Base-by-base conservation (phyloP, 2,329 filamentous ascomycete species). In the Podosphaera xanthii region DNA sequence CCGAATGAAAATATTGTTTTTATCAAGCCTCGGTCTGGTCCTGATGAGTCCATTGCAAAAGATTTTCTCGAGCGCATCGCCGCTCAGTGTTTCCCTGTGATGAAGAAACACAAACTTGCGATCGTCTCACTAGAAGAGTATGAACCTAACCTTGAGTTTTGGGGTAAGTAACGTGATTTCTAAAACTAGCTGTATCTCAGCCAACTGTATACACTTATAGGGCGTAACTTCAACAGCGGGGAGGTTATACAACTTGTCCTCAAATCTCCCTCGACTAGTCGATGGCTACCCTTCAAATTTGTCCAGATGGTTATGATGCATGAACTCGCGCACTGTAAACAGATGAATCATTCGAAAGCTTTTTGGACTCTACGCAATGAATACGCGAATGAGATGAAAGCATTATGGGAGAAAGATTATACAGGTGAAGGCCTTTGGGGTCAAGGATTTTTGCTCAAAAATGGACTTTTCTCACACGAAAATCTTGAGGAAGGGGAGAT, bases 231-330 rank as follows among this genome's bases (percentile, higher is more conserved):
- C 75, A 94, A 94, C 65, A 85, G 84, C 6, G 89, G 88, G 40
- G 88, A 94, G 69, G 83, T 91, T 42, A 81, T 94, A 57, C 87
- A 94, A 71, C 77, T 94, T 0, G 88, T 94, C 0, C 77, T 94
- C 34, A 84, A 83, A 65, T 80, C 85, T 0, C 77, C 76, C 0
- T 74, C 72, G 3, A 78, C 77, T 0, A 79, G 80, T 34, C 77
- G 73, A 60, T 94, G 88, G 88, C 74, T 94, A 31, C 85, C 86
- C 0, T 89, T 92, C 67, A 76, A 81, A 62, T 88, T 89, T 67
- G 86, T 94, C 14, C 86, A 92, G 71, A 91, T 92, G 86, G 87
- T 94, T 64, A 94, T 94, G 88, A 90, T 94, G 80, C 88, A 94
- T 69, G 76, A 75, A 67, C 74, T 94, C 36, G 87, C 87, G 2